A percentile compares a stretch with the other conserved stretches of the same genome.
Conservation (phyloP, 176 grass and related monocot species). For the Raddia distichophylla region DNA sequence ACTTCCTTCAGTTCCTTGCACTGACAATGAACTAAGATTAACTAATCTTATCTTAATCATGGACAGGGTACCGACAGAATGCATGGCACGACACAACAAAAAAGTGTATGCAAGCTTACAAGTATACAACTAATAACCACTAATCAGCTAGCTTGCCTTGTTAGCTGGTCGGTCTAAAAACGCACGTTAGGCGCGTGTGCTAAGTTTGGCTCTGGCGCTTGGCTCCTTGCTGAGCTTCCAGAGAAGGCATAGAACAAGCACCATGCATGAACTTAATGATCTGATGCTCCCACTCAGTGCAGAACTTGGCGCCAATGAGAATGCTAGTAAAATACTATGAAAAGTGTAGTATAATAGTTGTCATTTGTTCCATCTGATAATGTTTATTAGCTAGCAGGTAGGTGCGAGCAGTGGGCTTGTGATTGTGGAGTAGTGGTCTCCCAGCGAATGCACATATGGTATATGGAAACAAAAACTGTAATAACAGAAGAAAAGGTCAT, state of each 20-base stretch:
- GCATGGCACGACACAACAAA: slow-evolving; percentile 16
- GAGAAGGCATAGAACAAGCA: background rate
- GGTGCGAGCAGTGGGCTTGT: slow-evolving; percentile 32
- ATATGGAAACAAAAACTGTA: slow-evolving; percentile 53
- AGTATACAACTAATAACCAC: background rate
- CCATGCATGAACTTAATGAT: slow-evolving; percentile 30
- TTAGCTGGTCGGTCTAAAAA: slow-evolving; percentile 31
- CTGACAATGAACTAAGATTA: slow-evolving; percentile 5
- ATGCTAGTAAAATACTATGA: background rate
- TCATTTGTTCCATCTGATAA: slow-evolving; percentile 22
- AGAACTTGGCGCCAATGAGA: slow-evolving; percentile 5
- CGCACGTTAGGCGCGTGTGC: slow-evolving; percentile 36
- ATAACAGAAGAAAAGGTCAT: slow-evolving; percentile 44
- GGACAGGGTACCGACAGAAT: slow-evolving; percentile 29
- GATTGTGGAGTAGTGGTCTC: slow-evolving; percentile 1
- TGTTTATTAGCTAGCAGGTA: slow-evolving; percentile 20
- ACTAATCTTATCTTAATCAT: background rate
- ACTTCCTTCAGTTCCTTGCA: background rate
- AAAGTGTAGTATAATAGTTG: background rate
- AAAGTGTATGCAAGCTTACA: slow-evolving; percentile 13
- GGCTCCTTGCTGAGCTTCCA: slow-evolving; percentile 32
- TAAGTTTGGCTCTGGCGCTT: slow-evolving; percentile 15
- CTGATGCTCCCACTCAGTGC: slow-evolving; percentile 6
- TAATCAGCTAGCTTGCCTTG: slow-evolving; percentile 5
- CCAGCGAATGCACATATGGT: no score